Conservation (phyloP, 2,329 filamentous ascomycete genomes). For the Claviceps arundinis region DNA sequence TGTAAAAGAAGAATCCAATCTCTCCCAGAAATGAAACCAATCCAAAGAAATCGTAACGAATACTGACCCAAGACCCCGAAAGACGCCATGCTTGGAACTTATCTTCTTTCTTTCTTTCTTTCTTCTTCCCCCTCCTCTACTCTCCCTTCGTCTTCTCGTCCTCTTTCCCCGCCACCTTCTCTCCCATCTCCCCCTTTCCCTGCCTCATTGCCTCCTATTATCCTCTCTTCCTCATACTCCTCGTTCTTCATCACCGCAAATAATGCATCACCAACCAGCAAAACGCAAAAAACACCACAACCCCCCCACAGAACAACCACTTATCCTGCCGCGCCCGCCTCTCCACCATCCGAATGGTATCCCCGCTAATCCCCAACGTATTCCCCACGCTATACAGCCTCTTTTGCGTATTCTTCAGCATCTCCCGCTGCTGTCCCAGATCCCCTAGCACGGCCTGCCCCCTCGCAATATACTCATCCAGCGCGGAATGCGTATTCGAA, state of each 20-base stretch:
- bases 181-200: not conserved
- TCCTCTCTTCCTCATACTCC: not conserved
- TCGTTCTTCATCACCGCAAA: conserved; percentile 35
- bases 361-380: conserved; percentile 82
- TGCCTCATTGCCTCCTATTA: not conserved
- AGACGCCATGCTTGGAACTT: conserved; percentile 8
- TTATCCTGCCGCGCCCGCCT: conserved; percentile 86
- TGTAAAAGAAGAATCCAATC: too few species aligned
- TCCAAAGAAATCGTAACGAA: too few species aligned
- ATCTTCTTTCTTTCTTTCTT: not conserved
- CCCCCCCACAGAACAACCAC: conserved; percentile 90
- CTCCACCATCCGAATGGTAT: conserved; percentile 96
- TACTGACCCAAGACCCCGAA: not conserved
- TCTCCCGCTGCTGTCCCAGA: conserved; percentile 78
- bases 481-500: conserved; percentile 61
- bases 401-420: conserved; percentile 88
- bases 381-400: conserved; percentile 86
- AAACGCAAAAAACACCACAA: conserved; percentile 76
- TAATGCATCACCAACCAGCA: conserved; percentile 86
- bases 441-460: conserved; percentile 85
- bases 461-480: conserved; percentile 88
- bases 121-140: not conserved
- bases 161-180: not conserved
- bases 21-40: too few species aligned
- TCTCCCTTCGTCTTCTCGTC: not conserved